Evolutionary conservation across 805 yeast species (phyloP), one percentile per base, ranked within the genome.

Genomic region (Nakazawaea anatomiae): DNA sequence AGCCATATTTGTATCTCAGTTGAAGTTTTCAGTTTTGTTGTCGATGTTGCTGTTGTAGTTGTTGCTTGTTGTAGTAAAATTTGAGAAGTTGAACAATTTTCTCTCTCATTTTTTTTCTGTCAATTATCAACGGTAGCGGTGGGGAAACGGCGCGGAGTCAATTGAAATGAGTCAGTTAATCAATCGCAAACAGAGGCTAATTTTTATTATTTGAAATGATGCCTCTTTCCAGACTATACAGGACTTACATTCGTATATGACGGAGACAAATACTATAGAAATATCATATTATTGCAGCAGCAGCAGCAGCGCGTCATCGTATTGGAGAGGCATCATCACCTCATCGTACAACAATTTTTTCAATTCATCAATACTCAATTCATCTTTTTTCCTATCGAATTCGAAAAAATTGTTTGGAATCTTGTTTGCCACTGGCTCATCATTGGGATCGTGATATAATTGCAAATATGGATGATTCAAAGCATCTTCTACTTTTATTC

Each of bases 401-500:
- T 87, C 91, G 60, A 94, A 92, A 65, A 92, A 90, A 58, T 86
- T 90, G 40, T 83, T 82, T 0, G 95, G 91, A 27, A 94, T 85
- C 46, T 90, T 87, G 18, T 82, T 80, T 36, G 94, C 90, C 39
- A 74, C 75, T 0, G 98, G 98, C 68, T 92, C 98, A 65, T 92
- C 98, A 50, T 79, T 81, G 3, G 97, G 96, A 62, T 92, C 98
- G 66, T 92, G 98, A 68, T 92, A 92, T n/a, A 87, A 78, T 47
- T 76, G 70, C 49, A 92, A 72, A 66, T 92, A 92, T 2, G 96
- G 96, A 64, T 92, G 98, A 57, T 76, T 70, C 45, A 92, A 75
- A 0, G 97, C 97, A 54, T 87, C 85, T 48, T 76, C 85, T 4
- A 90, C 98, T 1, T 91, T 80, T 54, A 91, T 85, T 61, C 98